A percentile compares a stretch with the other conserved stretches of the same genome.
Conservation (phyloP, 2,329 filamentous ascomycete genomes). For the Helotiales sp. region DNA sequence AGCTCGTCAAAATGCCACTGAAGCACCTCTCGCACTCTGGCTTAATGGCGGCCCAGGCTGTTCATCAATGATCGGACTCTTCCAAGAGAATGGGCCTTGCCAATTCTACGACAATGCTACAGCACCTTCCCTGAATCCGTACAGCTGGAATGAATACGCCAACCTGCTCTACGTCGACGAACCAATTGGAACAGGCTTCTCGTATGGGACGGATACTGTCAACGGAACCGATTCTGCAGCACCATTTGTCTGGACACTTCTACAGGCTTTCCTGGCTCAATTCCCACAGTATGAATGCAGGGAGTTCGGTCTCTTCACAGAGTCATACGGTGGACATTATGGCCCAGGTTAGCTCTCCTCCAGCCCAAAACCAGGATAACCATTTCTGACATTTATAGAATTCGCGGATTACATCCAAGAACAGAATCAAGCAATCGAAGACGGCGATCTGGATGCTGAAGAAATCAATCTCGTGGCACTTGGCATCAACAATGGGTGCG, state of each 20-base stretch:
- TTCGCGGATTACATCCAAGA: conserved; percentile 46
- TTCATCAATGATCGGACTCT: conserved; percentile 60
- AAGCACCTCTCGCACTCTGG: conserved; percentile 45
- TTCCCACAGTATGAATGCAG: conserved; percentile 63
- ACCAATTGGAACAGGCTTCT: conserved; percentile 43
- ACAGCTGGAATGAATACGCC: conserved; percentile 40
- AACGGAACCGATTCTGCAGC: conserved; percentile 46
- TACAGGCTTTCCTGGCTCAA: conserved; percentile 61
- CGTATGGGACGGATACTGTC: conserved; percentile 44
- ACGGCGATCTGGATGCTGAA: conserved; percentile 38
- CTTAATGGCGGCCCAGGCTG: conserved; percentile 49
- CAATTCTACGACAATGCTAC: conserved; percentile 40
- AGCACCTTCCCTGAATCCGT: conserved; percentile 42
- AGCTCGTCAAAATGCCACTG: conserved; percentile 48
- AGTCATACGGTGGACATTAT: conserved; percentile 58
- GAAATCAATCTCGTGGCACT: conserved; percentile 37
- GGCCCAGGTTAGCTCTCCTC: conserved; percentile 40
- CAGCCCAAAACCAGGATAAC: not conserved
- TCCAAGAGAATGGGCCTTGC: conserved; percentile 48
- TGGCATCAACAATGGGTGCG: conserved; percentile 38
- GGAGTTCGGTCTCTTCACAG: conserved; percentile 54
- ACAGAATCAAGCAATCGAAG: conserved; percentile 54
- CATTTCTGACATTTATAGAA: not conserved
- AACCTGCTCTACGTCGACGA: conserved; percentile 44
- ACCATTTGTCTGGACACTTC: conserved; percentile 53